Base-by-base conservation (phyloP, 495 filamentous ascomycete genomes). In the Annulohypoxylon stygium region DNA sequence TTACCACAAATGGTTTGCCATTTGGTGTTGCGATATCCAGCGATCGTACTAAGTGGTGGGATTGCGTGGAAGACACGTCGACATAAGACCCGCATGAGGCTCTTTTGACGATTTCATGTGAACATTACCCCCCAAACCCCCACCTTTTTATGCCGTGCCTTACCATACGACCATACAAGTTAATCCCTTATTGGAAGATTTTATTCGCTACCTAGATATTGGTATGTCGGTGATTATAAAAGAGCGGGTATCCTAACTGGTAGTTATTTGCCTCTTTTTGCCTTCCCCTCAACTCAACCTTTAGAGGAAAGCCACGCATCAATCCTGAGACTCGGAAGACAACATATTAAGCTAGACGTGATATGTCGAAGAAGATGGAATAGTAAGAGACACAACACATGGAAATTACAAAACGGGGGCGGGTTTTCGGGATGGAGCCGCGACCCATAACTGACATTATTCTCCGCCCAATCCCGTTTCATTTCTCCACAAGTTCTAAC, bases 391-490 rank as follows among this genome's bases (percentile, higher is more conserved):
- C 25, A 8, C 16, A 47, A 47, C 37, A 37, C 8, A 25, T 48
- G 61, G 20, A 47, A 69, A 58, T 36, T 36, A 18, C 10, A 37
- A 37, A 43, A 36, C 43, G 39, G 58, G 66, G 50, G 50, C 72
- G 67, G 67, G 54, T 60, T 23, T 36, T 57, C 66, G 66, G 72
- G 25, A 67, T 36, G 16, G 9, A 34, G 67, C 72, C 72, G 67
- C 18, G 63, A 26, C 14, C 53, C 67, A 51, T 23, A 36, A 53
- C 23, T 4, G 8, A 9, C 12, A 53, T 30, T 30, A 50, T 59
- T 70, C 66, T 64, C 61, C 61, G 39, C 50, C 67, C 72, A 70
- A 70, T 70, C 67, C 66, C 50, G 61, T 69, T 23, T 58, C 48
- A 26, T 18, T 25, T 55, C 60, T 51, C 65, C 71, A 65, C 61